These are phyloP conservation scores for Albifimbria verrucaria DNA, from an alignment of 2,329 filamentous ascomycete genomes.

Conservation along the genomic window DNA sequence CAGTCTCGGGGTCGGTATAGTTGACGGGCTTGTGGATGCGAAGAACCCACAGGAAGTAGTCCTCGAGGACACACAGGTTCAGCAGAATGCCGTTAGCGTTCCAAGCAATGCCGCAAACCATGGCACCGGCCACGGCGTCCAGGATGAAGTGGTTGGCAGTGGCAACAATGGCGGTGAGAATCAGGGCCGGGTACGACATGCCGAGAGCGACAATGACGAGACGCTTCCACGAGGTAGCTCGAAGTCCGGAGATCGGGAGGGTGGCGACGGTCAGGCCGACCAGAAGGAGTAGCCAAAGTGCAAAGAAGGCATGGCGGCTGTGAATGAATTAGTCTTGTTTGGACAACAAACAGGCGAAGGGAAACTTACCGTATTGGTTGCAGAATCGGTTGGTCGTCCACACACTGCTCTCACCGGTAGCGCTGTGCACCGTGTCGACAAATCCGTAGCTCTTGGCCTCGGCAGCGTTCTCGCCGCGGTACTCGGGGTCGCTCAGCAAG, in stretches of 20 bases:
- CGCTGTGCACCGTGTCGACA: conserved; percentile 56
- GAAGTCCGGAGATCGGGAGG: conserved; percentile 57
- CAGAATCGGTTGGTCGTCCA: conserved; percentile 64
- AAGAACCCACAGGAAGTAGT: conserved; percentile 62
- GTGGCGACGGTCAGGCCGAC: conserved; percentile 67
- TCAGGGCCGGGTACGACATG: conserved; percentile 61
- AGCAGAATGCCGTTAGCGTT: conserved; percentile 50
- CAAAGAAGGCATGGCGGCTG: conserved; percentile 70
- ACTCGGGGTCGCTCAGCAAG: conserved; percentile 53
- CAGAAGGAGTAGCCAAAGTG: conserved; percentile 75
- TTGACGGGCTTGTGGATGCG: conserved; percentile 62
- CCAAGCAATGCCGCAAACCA: conserved; percentile 65
- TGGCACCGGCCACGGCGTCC: conserved; percentile 65
- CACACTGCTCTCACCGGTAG: conserved; percentile 48
- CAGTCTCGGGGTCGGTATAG: conserved; percentile 32
- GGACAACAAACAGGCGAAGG: neutral
- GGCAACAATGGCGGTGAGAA: conserved; percentile 65
- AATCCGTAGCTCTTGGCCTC: conserved; percentile 61
- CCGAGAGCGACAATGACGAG: conserved; percentile 43
- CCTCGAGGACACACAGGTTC: conserved; percentile 63
- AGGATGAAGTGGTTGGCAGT: conserved; percentile 73
- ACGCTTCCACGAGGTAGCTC: conserved; percentile 50
- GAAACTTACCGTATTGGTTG: conserved; percentile 64
- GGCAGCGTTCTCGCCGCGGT: conserved; percentile 51
- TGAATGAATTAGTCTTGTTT: conserved; percentile 7